These are phyloP conservation scores for Periglandula ipomoeae DNA, from an alignment of 2,329 filamentous ascomycete species.

Conservation along the genomic window DNA sequence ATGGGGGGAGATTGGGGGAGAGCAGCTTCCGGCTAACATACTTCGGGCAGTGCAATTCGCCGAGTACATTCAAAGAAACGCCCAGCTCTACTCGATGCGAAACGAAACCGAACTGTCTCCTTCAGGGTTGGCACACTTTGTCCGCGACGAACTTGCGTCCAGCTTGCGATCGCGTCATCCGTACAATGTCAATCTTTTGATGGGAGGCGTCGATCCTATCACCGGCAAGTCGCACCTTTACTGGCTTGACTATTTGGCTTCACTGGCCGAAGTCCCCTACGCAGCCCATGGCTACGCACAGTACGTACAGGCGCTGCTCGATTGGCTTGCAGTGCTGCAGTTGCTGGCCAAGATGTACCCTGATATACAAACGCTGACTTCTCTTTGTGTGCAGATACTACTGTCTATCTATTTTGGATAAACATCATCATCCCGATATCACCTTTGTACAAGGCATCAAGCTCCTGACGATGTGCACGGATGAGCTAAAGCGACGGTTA, in stretches of 20 bases:
- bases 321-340: too few relatives aligned
- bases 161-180: slow-evolving; percentile 87
- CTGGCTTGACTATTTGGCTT: slow-evolving; percentile 96
- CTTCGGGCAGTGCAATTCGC: slow-evolving; percentile 80
- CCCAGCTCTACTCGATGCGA: slow-evolving; percentile 97
- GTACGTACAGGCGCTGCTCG: slow-evolving; percentile 40
- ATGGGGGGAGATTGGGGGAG: neutral
- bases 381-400: slow-evolving; percentile 61
- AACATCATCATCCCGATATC: slow-evolving; percentile 96
- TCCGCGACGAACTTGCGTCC: slow-evolving; percentile 84
- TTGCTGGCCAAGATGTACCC: neutral
- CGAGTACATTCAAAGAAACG: slow-evolving; percentile 98
- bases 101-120: slow-evolving; percentile 90
- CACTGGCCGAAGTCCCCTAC: slow-evolving; percentile 80
- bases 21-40: slow-evolving; percentile 15
- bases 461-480: slow-evolving; percentile 87
- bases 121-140: slow-evolving; percentile 81
- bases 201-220: slow-evolving; percentile 89
- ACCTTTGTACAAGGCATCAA: slow-evolving; percentile 81
- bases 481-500: slow-evolving; percentile 92
- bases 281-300: slow-evolving; percentile 97
- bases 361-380: neutral
- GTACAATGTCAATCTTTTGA: slow-evolving; percentile 92
- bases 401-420: slow-evolving; percentile 94
- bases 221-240: slow-evolving; percentile 85